Evolutionary conservation across 345 rosid species (phyloP).

Genomic region (Cardiospermum halicacabum): DNA sequence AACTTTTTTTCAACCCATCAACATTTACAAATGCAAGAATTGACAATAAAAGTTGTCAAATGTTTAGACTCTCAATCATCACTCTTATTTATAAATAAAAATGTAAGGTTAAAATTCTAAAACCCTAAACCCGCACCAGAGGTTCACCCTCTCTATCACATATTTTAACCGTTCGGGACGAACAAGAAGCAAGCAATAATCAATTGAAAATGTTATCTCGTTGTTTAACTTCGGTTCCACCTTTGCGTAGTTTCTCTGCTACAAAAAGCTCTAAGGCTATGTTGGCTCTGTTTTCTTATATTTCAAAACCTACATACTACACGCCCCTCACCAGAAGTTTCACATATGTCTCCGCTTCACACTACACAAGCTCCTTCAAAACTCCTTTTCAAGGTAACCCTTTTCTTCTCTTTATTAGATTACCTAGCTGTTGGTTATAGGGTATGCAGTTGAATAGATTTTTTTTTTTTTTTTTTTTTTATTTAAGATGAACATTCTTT

Average conservation of each 20-base stretch:
- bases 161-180: not conserved
- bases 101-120: too few species aligned
- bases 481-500: not conserved
- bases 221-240: slow-evolving; percentile 4
- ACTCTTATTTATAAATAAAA: too few species aligned
- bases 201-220: slow-evolving; percentile 12
- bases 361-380: slow-evolving; percentile 15
- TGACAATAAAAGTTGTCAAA: too few species aligned
- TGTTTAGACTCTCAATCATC: too few species aligned
- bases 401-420: not conserved
- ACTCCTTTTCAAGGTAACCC: slow-evolving; percentile 42
- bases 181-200: not conserved
- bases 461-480: not conserved
- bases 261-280: slow-evolving; percentile 16
- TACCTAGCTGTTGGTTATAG: not conserved
- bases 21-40: too few species aligned
- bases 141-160: not conserved
- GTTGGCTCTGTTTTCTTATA: slow-evolving; percentile 25
- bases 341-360: slow-evolving; percentile 22
- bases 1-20: too few species aligned
- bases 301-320: slow-evolving; percentile 22
- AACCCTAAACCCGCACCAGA: slow-evolving; percentile 9
- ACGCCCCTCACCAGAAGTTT: slow-evolving; percentile 20
- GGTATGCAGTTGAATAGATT: not conserved
- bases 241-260: not conserved